These are phyloP conservation scores for Lathyrus aphaca DNA, from an alignment of 306 rosid species.

Conservation along the genomic window DNA sequence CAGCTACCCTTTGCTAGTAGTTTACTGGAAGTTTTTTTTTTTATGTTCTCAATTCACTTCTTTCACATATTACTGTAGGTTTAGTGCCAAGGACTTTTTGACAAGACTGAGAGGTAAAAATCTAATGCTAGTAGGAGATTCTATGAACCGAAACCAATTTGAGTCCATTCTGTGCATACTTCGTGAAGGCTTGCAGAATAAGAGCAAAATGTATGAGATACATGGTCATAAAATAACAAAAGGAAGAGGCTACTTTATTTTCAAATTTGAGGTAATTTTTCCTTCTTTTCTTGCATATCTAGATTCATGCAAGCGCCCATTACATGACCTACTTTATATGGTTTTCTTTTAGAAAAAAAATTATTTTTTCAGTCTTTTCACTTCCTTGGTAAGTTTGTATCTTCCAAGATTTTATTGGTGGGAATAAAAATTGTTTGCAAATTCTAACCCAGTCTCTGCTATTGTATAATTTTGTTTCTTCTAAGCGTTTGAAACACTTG, in stretches of 20 bases:
- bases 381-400: conserved; percentile 9
- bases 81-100: conserved; percentile 90
- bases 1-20: conserved; percentile 18
- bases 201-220: conserved; percentile 83
- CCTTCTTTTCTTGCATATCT: conserved; percentile 8
- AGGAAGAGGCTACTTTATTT: conserved; percentile 84
- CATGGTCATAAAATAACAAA: conserved; percentile 86
- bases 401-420: conserved; percentile 27
- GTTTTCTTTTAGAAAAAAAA: not conserved
- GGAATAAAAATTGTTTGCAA: conserved; percentile 11
- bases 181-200: conserved; percentile 72
- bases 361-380: not conserved
- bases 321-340: conserved; percentile 3
- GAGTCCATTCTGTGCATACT: conserved; percentile 90
- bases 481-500: conserved; percentile 9
- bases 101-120: conserved; percentile 74
- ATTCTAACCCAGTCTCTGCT: conserved; percentile 7
- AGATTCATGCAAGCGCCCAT: conserved; percentile 15
- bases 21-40: conserved; percentile 35
- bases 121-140: conserved; percentile 91
- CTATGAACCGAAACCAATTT: conserved; percentile 93
- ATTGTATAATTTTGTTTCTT: conserved; percentile 1
- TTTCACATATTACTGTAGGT: conserved; percentile 60
- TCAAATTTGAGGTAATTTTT: conserved; percentile 73
- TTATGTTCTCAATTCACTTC: conserved; percentile 37